Percentiles rank a stretch among this genome's conserved stretches.
Evolutionary conservation across 495 filamentous ascomycete genomes (phyloP).

Genomic region (Apodospora peruviana): DNA sequence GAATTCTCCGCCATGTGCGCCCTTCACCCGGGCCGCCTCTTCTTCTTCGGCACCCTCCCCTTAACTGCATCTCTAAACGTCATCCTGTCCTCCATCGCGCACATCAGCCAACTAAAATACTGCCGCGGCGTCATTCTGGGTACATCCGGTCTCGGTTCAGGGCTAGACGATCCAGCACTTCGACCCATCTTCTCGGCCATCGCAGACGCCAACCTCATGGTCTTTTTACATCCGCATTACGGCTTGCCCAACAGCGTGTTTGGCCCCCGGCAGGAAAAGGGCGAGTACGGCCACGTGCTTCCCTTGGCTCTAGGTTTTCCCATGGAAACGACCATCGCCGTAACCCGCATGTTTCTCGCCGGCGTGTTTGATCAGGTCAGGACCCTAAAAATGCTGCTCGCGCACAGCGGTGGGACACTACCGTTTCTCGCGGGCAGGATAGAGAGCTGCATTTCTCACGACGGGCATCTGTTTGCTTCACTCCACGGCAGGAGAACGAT

Average conservation of each 20-base stretch:
- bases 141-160: slow-evolving; percentile 72
- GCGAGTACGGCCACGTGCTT: slow-evolving; percentile 82
- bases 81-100: slow-evolving; percentile 59
- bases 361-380: slow-evolving; percentile 80
- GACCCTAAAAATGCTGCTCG: slow-evolving; percentile 67
- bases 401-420: slow-evolving; percentile 83
- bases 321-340: slow-evolving; percentile 87
- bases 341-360: slow-evolving; percentile 77
- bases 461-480: slow-evolving; percentile 50
- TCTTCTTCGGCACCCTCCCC: slow-evolving; percentile 77
- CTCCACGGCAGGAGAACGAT: slow-evolving; percentile 50
- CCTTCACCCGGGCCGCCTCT: slow-evolving; percentile 55
- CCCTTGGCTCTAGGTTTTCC: slow-evolving; percentile 86
- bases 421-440: slow-evolving; percentile 87
- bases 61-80: slow-evolving; percentile 58
- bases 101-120: slow-evolving; percentile 55
- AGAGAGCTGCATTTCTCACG: slow-evolving; percentile 82
- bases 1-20: slow-evolving; percentile 67
- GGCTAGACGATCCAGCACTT: slow-evolving; percentile 72
- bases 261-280: slow-evolving; percentile 51
- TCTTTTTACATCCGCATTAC: slow-evolving; percentile 94
- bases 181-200: slow-evolving; percentile 67
- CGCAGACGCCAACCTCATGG: slow-evolving; percentile 52
- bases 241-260: slow-evolving; percentile 76
- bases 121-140: slow-evolving; percentile 85